A percentile compares a stretch with the other conserved stretches of the same genome.
Conservation (phyloP, 371 early-diverging fungal species). For the Mucor sp. region DNA sequence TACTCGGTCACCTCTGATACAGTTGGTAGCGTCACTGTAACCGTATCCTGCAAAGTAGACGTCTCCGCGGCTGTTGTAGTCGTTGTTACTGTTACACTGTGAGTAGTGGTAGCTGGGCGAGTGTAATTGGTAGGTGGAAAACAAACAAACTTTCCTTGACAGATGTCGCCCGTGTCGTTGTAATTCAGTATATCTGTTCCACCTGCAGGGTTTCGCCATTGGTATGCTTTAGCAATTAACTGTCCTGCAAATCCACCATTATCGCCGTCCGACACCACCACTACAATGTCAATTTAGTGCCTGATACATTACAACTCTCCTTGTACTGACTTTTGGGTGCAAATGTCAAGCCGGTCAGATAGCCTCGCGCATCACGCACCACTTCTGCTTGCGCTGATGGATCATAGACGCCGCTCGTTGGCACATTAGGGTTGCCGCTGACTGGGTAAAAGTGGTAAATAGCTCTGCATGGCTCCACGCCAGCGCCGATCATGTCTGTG, state of each 20-base stretch:
- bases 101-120: neutral
- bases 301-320: no score
- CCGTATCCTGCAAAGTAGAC: neutral
- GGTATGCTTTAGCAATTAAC: neutral
- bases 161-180: neutral
- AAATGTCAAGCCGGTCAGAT: neutral
- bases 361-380: neutral
- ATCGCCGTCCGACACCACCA: neutral
- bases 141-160: neutral
- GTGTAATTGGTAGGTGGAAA: slow-evolving; percentile 2
- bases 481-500: neutral
- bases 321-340: neutral
- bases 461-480: neutral
- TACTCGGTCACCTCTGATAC: neutral
- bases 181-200: neutral
- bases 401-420: neutral
- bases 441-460: neutral
- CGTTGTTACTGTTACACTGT: neutral
- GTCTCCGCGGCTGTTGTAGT: neutral
- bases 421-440: neutral
- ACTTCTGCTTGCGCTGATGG: neutral
- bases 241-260: neutral
- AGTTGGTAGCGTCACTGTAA: neutral
- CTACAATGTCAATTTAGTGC: neutral
- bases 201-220: neutral